Evolutionary conservation across 2,329 filamentous ascomycete genomes (phyloP).

Genomic region (Monosporascus sp.): DNA sequence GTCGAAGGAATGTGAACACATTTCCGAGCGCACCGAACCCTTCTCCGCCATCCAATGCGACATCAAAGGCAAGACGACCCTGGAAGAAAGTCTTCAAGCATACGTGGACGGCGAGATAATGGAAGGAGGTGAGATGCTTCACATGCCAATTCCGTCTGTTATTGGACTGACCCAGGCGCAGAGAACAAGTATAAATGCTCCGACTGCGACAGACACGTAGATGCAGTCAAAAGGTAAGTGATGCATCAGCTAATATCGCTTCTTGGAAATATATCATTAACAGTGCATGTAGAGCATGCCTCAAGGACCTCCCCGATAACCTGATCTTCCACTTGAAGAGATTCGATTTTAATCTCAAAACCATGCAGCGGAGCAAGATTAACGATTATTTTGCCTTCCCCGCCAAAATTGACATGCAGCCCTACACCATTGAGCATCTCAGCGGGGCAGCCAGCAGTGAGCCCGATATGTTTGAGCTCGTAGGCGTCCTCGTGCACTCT

Average conservation of each 20-base stretch:
- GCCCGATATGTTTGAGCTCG: conserved; percentile 82
- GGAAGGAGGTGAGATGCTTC: conserved; percentile 63
- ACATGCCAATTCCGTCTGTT: neutral
- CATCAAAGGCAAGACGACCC: conserved; percentile 81
- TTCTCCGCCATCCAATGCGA: conserved; percentile 96
- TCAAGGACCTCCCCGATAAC: conserved; percentile 90
- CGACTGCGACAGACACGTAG: conserved; percentile 79
- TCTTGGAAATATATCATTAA: neutral
- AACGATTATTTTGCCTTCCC: conserved; percentile 95
- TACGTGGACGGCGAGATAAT: conserved; percentile 95
- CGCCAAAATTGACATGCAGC: conserved; percentile 73
- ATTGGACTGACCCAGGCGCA: conserved; percentile 27
- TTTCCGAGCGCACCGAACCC: conserved; percentile 83
- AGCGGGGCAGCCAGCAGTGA: conserved; percentile 53
- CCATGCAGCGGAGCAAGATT: conserved; percentile 81
- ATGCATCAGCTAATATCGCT: neutral
- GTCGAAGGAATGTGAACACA: conserved; percentile 88
- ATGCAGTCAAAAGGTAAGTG: conserved; percentile 77
- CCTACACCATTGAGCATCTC: conserved; percentile 83
- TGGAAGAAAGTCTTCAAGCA: conserved; percentile 86
- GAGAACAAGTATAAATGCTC: conserved; percentile 99
- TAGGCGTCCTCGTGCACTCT: conserved; percentile 90
- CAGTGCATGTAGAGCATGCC: conserved; percentile 59
- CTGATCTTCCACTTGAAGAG: conserved; percentile 92
- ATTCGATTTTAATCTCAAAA: conserved; percentile 75